Conservation (phyloP, 2,329 filamentous ascomycete genomes). For the Chlorencoelia australis region DNA sequence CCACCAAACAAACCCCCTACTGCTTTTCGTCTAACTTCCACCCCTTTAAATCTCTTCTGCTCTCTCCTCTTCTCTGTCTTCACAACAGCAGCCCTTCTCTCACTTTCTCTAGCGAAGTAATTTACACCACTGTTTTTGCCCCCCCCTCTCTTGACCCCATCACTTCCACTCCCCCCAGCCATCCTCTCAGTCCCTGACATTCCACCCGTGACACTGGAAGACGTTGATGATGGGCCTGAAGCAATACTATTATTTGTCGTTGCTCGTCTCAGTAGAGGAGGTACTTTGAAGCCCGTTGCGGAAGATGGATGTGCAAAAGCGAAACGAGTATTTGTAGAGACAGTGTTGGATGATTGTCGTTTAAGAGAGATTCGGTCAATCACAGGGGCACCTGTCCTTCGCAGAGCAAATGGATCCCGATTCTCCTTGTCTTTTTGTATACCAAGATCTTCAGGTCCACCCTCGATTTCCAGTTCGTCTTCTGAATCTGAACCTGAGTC, state of each 20-base stretch:
- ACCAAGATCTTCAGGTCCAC: constrained; percentile 37
- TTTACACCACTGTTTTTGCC: constrained; percentile 51
- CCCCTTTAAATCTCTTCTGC: constrained; percentile 46
- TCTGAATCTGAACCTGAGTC: constrained; percentile 44
- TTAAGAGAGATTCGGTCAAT: constrained; percentile 68
- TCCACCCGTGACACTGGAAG: constrained; percentile 14
- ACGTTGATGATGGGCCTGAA: constrained; percentile 25
- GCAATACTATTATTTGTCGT: constrained; percentile 49
- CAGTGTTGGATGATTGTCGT: constrained; percentile 37
- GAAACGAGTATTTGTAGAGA: constrained; percentile 33
- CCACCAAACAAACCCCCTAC: constrained; percentile 49
- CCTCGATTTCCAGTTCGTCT: constrained; percentile 41
- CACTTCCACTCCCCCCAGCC: constrained; percentile 35
- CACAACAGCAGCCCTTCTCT: constrained; percentile 42
- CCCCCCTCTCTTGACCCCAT: constrained; percentile 47
- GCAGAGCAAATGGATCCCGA: constrained; percentile 25
- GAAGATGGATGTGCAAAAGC: constrained; percentile 43
- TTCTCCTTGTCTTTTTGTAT: constrained; percentile 25
- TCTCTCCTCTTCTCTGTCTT: constrained; percentile 49
- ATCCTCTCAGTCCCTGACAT: constrained; percentile 22
- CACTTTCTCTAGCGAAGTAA: constrained; percentile 49
- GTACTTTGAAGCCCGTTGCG: constrained; percentile 50
- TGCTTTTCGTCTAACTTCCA: constrained; percentile 43
- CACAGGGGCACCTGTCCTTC: constrained; percentile 37
- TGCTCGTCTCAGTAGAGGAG: constrained; percentile 60